Evolutionary conservation across 1,284 basidiomycete genomes (phyloP).

Genomic region (Agroathelia rolfsii): DNA sequence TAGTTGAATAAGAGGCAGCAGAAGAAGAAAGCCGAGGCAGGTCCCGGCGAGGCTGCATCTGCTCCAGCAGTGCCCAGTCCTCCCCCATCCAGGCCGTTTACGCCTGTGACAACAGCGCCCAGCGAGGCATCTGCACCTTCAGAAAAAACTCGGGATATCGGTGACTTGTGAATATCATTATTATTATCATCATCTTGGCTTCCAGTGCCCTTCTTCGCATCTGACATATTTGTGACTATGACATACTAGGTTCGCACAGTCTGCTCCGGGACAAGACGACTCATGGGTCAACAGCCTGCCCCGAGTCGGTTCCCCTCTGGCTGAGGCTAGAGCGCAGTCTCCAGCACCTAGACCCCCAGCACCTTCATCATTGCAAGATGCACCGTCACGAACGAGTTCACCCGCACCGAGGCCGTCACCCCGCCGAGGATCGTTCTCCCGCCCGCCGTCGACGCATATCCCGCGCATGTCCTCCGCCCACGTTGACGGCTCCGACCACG

Average conservation of each 20-base stretch:
- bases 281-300: constrained; percentile 53
- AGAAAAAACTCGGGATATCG: constrained; percentile 34
- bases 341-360: constrained; percentile 12
- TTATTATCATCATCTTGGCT: constrained; percentile 1
- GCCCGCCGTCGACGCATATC: too few relatives aligned
- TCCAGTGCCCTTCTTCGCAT: constrained; percentile 1
- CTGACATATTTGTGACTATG: constrained; percentile 2
- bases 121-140: constrained; percentile 21
- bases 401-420: constrained; percentile 3
- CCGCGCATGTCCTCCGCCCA: too few relatives aligned
- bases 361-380: constrained; percentile 9
- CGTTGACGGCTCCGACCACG: too few relatives aligned
- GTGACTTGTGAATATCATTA: constrained; percentile 40
- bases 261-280: constrained; percentile 29
- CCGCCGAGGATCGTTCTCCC: too few relatives aligned
- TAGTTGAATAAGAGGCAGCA: constrained; percentile 68
- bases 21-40: constrained; percentile 47
- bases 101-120: constrained; percentile 29
- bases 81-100: constrained; percentile 39
- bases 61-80: constrained; percentile 31
- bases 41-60: constrained; percentile 21
- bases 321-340: constrained; percentile 14
- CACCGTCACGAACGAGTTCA: constrained; percentile 8
- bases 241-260: constrained; percentile 32
- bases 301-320: constrained; percentile 29